A percentile compares a stretch with the other conserved stretches of the same genome.
phyloP scores from a whole-genome alignment of 148 eudicot genomes.

The Persicaria tinctoria region DNA sequence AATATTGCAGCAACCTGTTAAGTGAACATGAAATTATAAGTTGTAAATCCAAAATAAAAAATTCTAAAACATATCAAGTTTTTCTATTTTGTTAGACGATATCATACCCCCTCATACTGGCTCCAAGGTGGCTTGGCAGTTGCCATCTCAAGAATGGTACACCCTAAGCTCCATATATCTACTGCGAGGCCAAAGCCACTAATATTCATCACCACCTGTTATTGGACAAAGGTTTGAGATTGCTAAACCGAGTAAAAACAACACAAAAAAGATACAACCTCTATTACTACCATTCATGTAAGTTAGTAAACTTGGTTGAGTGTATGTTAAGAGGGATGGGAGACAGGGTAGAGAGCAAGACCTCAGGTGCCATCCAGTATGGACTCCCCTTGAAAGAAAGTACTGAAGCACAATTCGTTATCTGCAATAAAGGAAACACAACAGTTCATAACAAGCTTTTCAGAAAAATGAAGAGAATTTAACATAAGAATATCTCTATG shows the following conservation, averaged over 20 bases:
- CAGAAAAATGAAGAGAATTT: not conserved
- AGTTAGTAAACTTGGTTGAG: not conserved
- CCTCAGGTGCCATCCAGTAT: conserved; percentile 99
- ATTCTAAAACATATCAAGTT: conserved; percentile 3
- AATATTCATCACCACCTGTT: conserved; percentile 85
- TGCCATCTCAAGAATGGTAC: conserved; percentile 94
- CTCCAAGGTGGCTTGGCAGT: conserved; percentile 94
- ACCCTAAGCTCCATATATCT: conserved; percentile 98
- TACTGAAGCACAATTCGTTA: conserved; percentile 50
- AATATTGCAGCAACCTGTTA: conserved; percentile 92
- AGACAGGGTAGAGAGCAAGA: conserved; percentile 19
- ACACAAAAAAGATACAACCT: not conserved
- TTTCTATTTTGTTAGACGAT: conserved; percentile 1
- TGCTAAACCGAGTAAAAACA: not conserved
- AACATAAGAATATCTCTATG: not conserved
- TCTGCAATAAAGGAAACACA: conserved; percentile 34
- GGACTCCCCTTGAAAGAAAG: conserved; percentile 99
- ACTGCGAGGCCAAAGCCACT: conserved; percentile 83
- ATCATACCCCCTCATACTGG: conserved; percentile 83
- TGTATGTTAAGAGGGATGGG: not conserved
- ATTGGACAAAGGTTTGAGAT: conserved; percentile 5
- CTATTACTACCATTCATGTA: not conserved
- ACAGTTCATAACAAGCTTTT: not conserved
- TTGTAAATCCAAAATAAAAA: not conserved
- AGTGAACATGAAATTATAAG: conserved; percentile 14